Base-by-base conservation (phyloP, 2,329 filamentous ascomycete species). In the Cercospora citrullina region DNA sequence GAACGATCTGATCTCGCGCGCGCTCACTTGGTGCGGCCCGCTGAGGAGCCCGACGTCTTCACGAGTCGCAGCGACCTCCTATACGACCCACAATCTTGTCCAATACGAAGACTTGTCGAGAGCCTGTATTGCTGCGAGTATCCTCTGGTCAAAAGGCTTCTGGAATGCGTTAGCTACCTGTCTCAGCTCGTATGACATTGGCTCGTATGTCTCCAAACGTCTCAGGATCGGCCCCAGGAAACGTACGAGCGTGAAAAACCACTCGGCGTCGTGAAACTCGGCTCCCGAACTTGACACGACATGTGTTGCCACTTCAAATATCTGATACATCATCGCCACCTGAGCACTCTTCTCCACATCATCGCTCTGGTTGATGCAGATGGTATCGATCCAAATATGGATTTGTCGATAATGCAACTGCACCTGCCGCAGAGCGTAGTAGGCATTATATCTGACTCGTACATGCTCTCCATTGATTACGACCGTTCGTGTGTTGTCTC, bases 191-290 rank as follows among this genome's bases (percentile, higher is more conserved):
- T n/a, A n/a, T n/a, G n/a, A n/a, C n/a, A n/a, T n/a, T n/a, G n/a
- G n/a, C n/a, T n/a, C n/a, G n/a, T n/a, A n/a, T n/a, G n/a, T n/a
- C n/a, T n/a, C n/a, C n/a, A n/a, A n/a, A n/a, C n/a, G n/a, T n/a
- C n/a, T n/a, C n/a, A n/a, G n/a, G n/a, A n/a, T n/a, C 8, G 36
- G 16, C 6, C n/a, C 6, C 36, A n/a, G 8, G 36, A 5, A 39
- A 39, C 16, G 16, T 39, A 39, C 36, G 5, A 39, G 16, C 16
- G 36, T n/a, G 14, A 39, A 39, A 16, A 39, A 8, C 36, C 36
- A 39, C 8, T 39, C 36, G 0, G 16, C 1, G 6, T 39, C 16
- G 0, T n/a, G 3, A 0, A 3, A 39, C 0, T 39, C 0, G 8
- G 16, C 36, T n/a, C 36, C 36, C 6, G n/a, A 3, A 16, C 36